Base-by-base conservation (phyloP, 2,329 filamentous ascomycete genomes). In the Ambrosiella cleistominuta region DNA sequence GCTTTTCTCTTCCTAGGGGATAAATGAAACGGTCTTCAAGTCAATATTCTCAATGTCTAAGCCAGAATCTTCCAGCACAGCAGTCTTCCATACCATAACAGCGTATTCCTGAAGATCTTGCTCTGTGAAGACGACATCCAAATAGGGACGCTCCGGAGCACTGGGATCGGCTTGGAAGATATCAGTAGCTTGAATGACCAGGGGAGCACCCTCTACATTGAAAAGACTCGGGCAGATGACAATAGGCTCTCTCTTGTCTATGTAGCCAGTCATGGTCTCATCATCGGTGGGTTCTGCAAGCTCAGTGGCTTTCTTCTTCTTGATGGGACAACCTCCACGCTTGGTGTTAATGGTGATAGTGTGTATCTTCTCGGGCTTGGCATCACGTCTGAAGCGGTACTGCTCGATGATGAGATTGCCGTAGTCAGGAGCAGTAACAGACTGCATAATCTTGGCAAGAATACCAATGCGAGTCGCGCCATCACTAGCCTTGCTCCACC, bases 141-240 rank as follows among this genome's bases (percentile, higher is more conserved):
- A 44, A 37, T 60, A 54, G 19, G 44, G 52, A 27, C 53, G 47
- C 3, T 51, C 40, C 4, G 19, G 8, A 8, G 35, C 52, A 17
- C 37, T 51, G 6, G 50, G 57, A n/a, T 54, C 50, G 13, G 50
- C 57, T 13, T 55, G 45, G 50, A 59, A 59, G n/a, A 59, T 37
- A 36, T 59, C 51, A 15, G 55, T 59, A 37, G 49, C 54, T 5
- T 36, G 27, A 7, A 59, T 59, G 35, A 35, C 19, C 35, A 59
- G 54, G 19, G 57, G 51, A 5, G 51, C 57, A 2, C 57, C 57
- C 8, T 42, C 36, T 4, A 59, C 57, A 8, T 50, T 60, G 54
- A 64, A 66, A 38, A 65, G 56, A 13, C 64, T 56, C 0, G 66
- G 60, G 17, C 62, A 62, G 9, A 64, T 55, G 35, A 38, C 36